Base-by-base conservation (phyloP, 2,329 filamentous ascomycete genomes). In the Colletotrichum chlorophyti region DNA sequence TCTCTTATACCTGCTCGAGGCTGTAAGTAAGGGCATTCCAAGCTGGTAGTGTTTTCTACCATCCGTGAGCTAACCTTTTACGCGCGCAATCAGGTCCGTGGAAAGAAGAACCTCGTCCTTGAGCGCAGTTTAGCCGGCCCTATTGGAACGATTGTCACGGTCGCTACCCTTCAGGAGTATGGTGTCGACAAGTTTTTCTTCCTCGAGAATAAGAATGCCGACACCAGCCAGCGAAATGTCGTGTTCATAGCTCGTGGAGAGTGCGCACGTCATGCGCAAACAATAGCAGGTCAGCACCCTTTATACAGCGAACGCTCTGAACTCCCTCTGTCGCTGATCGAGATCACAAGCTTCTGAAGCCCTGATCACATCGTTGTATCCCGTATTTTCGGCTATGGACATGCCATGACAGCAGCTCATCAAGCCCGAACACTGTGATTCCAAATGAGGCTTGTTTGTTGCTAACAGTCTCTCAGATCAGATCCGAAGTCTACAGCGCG, bases 151-250 rank as follows among this genome's bases (percentile, higher is more conserved):
- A 89, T 99, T 65, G 92, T 96, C 77, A 97, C 97, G 74, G 96
- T 97, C 70, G 94, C 94, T 19, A 94, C 91, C 9, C 83, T 97
- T 14, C 92, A 98, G 71, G 95, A 99, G 70, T 97, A 98, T 78
- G 96, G 96, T 26, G 93, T 99, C 65, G 93, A 98, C 75, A 96
- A 96, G 74, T 91, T 97, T 65, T 99, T 98, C 80, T 90, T 97
- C 70, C 82, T 99, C 42, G 95, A 99, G 75, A 98, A 97, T 76
- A 86, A 90, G 70, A 98, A 99, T 76, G 89, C 93, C 73, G 94
- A 98, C 75, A 91, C 92, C 15, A 96, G 90, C 69, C 95, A 98
- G 77, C 88, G 91, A 70, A 99, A 97, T 81, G 87, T 99, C 63
- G 85, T 99, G 65, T 99, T 98, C 77, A 85, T 99, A 65, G 91